Percentiles rank a stretch among this genome's conserved stretches.
Evolutionary conservation across 2,329 filamentous ascomycete species (phyloP).

Genomic region (Pseudogymnoascus sp.): DNA sequence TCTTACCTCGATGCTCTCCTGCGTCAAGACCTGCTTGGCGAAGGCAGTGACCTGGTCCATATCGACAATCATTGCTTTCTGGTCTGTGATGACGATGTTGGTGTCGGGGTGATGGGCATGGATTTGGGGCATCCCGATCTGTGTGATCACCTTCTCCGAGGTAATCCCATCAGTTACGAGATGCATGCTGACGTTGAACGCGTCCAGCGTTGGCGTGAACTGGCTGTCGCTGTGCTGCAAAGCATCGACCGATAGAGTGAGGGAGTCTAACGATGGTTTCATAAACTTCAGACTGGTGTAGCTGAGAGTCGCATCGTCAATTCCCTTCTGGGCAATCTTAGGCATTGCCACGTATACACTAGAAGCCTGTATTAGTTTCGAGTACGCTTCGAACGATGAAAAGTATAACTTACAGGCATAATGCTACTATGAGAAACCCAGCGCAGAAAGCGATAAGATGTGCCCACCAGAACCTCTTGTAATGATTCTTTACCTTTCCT

Average conservation of each 20-base stretch:
- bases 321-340: slow-evolving; percentile 44
- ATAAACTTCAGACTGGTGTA: slow-evolving; percentile 42
- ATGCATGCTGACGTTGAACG: slow-evolving; percentile 43
- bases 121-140: slow-evolving; percentile 23
- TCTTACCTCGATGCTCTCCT: slow-evolving; percentile 40
- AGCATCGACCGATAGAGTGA: slow-evolving; percentile 40
- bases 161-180: slow-evolving; percentile 32
- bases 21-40: slow-evolving; percentile 37
- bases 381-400: not conserved
- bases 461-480: slow-evolving; percentile 42
- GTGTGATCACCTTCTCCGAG: slow-evolving; percentile 20
- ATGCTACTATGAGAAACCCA: slow-evolving; percentile 42
- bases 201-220: slow-evolving; percentile 45
- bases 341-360: slow-evolving; percentile 52
- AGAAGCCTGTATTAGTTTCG: not conserved
- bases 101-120: slow-evolving; percentile 25
- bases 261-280: slow-evolving; percentile 38
- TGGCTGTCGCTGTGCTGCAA: slow-evolving; percentile 38
- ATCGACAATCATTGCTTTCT: slow-evolving; percentile 36
- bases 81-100: slow-evolving; percentile 36
- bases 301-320: slow-evolving; percentile 42
- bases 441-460: slow-evolving; percentile 41
- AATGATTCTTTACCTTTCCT: slow-evolving; percentile 24
- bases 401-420: slow-evolving; percentile 43
- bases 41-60: slow-evolving; percentile 40